Percentiles rank a stretch among this genome's conserved stretches.
Evolutionary conservation across 1,284 basidiomycete species (phyloP).

Genomic region (Ganoderma sinense): DNA sequence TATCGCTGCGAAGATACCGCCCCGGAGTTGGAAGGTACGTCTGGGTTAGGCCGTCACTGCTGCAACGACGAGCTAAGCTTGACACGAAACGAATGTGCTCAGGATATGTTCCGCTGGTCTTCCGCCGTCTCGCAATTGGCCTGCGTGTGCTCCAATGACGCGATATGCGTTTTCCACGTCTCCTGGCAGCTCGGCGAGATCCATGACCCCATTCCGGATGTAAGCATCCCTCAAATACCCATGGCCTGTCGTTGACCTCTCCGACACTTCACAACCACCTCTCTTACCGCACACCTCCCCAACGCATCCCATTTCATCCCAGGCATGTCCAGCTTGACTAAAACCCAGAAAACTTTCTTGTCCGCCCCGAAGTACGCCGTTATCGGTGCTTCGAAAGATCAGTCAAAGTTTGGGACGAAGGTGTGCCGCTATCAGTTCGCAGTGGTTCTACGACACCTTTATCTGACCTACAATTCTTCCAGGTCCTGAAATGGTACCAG

Average conservation of each 20-base stretch:
- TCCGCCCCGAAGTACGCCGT: constrained; percentile 73
- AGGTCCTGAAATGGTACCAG: constrained; percentile 84
- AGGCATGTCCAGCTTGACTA: constrained; percentile 35
- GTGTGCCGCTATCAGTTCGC: constrained; percentile 43
- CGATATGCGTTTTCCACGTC: constrained; percentile 25
- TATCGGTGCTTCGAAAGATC: constrained; percentile 81
- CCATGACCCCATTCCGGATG: constrained; percentile 27
- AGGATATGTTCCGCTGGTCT: constrained; percentile 2
- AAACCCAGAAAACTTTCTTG: constrained; percentile 66
- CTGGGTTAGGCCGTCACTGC: background rate
- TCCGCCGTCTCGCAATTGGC: constrained; percentile 9
- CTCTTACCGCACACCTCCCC: background rate
- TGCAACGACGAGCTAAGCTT: background rate
- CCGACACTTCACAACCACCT: constrained; percentile 9
- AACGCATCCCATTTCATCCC: background rate
- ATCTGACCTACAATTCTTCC: background rate
- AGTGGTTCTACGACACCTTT: too few relatives aligned
- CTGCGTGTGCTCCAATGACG: constrained; percentile 16
- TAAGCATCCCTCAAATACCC: constrained; percentile 29
- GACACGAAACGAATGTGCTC: constrained; percentile 25
- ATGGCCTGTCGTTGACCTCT: background rate
- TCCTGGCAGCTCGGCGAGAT: constrained; percentile 17
- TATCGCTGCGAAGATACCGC: background rate
- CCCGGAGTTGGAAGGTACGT: background rate
- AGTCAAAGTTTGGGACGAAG: constrained; percentile 78